Percentiles rank a stretch among this genome's conserved stretches.
Conservation (phyloP, 73 alveolate genomes). For the Stentor roeselii region DNA sequence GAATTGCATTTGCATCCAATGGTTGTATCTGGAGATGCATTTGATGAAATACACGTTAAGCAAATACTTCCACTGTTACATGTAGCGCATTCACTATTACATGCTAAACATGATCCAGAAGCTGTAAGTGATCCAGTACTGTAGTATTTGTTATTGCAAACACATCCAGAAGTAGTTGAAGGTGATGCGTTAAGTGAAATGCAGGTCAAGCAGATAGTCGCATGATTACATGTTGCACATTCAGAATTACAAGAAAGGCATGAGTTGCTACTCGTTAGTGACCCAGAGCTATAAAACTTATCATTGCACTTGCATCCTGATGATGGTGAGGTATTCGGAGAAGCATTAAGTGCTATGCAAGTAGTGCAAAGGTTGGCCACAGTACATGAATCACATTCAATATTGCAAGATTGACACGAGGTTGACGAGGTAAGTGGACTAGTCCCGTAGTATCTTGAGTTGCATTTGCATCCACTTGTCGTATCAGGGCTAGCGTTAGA, state of each 20-base stretch:
- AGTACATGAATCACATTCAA: neutral
- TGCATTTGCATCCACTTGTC: neutral
- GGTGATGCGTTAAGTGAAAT: too few species aligned
- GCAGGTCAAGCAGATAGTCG: too few species aligned
- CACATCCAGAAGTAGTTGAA: too few species aligned
- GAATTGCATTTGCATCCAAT: too few species aligned
- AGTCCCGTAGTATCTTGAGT: neutral
- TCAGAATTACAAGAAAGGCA: neutral
- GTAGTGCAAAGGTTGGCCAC: neutral
- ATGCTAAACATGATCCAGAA: too few species aligned
- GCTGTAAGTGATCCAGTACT: too few species aligned
- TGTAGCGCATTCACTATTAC: too few species aligned
- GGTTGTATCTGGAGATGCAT: too few species aligned
- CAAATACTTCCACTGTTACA: too few species aligned
- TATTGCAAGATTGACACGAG: neutral
- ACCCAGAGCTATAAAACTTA: neutral
- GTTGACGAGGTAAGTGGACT: neutral
- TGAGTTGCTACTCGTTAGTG: neutral
- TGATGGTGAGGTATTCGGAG: neutral
- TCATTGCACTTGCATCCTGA: neutral
- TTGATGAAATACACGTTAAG: too few species aligned
- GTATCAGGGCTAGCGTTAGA: neutral
- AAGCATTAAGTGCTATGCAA: neutral
- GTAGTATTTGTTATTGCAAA: too few species aligned
- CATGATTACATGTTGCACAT: neutral